Conservation (phyloP, 257 asterid genomes). For the Scutellaria galericulata region DNA sequence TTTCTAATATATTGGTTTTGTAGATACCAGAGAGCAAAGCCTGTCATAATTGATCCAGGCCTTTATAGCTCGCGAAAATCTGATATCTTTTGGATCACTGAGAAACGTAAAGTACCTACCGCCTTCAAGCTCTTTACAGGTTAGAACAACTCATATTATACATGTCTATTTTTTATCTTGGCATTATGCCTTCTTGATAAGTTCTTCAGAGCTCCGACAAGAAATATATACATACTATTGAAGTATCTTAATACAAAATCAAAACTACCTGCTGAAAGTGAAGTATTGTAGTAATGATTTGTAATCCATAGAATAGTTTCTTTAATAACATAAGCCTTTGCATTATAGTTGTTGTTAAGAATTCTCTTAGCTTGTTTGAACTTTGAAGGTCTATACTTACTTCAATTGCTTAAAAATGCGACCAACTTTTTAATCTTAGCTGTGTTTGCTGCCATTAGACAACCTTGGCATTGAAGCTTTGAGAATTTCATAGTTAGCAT, state of each 20-base stretch:
- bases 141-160: constrained; percentile 21
- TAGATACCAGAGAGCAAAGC: constrained; percentile 74
- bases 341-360: constrained; percentile 14
- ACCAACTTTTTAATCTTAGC: background rate
- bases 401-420: background rate
- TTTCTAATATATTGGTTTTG: constrained; percentile 18
- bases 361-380: background rate
- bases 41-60: constrained; percentile 79
- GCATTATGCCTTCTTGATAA: constrained; percentile 5
- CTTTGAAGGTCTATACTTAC: no score
- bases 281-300: background rate
- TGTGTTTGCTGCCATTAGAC: background rate
- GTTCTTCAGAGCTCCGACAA: background rate
- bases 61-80: constrained; percentile 67
- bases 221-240: background rate
- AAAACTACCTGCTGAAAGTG: background rate
- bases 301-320: background rate
- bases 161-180: background rate
- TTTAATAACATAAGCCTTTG: background rate
- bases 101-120: constrained; percentile 67
- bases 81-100: constrained; percentile 63
- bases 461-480: background rate
- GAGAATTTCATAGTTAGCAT: background rate
- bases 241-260: background rate
- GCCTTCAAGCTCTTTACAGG: constrained; percentile 77